phyloP scores from a whole-genome alignment of 2,329 filamentous ascomycete species.

The Metarhizium humberi region DNA sequence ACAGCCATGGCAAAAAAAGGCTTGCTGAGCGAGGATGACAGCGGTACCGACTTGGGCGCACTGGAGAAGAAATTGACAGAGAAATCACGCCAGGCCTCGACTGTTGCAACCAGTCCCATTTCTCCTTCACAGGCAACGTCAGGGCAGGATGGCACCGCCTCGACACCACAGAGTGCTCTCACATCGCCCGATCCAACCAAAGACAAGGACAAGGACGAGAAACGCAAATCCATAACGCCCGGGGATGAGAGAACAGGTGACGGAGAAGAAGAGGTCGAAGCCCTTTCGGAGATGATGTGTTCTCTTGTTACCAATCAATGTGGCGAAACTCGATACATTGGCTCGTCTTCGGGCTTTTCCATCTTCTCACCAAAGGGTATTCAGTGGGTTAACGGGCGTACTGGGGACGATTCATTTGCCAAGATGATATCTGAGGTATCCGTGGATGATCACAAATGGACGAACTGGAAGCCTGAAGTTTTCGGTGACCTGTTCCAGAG shows the following conservation, averaged over 20 bases:
- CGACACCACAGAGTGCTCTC: conserved; percentile 44
- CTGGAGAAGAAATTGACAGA: conserved; percentile 68
- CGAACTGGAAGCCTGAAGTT: conserved; percentile 96
- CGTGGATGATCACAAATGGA: conserved; percentile 90
- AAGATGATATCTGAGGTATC: conserved; percentile 90
- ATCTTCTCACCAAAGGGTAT: conserved; percentile 98
- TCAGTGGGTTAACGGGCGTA: conserved; percentile 97
- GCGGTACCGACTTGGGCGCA: conserved; percentile 77
- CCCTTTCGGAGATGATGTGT: conserved; percentile 97
- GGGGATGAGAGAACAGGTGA: conserved; percentile 33
- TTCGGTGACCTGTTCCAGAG: conserved; percentile 88
- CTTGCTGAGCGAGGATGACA: conserved; percentile 75
- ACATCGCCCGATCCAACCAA: conserved; percentile 40
- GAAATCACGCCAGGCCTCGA: conserved; percentile 43
- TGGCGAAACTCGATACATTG: conserved; percentile 93
- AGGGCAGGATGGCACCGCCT: conserved; percentile 30
- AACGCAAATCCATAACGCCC: conserved; percentile 27
- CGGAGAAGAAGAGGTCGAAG: conserved; percentile 64
- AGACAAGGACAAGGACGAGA: conserved; percentile 23
- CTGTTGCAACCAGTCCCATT: conserved; percentile 34
- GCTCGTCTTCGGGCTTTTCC: conserved; percentile 96
- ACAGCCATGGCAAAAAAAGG: conserved; percentile 30
- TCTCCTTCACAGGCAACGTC: conserved; percentile 41
- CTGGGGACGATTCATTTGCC: conserved; percentile 90
- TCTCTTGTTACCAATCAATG: conserved; percentile 90